These are phyloP conservation scores for Lophium mytilinum DNA, from an alignment of 495 filamentous ascomycete species.

Conservation along the genomic window DNA sequence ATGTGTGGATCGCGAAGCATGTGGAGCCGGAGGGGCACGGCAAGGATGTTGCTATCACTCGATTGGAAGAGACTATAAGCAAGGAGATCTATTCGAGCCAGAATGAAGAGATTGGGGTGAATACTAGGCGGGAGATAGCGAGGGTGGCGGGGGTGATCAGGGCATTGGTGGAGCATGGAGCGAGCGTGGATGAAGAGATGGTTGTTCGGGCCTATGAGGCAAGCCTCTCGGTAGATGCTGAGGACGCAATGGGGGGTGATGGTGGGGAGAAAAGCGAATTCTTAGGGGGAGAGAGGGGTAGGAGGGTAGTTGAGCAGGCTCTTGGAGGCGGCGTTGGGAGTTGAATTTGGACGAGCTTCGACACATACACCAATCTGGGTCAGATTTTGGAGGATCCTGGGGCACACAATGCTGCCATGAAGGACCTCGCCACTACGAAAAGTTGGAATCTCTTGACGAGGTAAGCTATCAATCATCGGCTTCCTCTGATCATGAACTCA, in stretches of 20 bases:
- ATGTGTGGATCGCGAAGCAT: conserved; percentile 86
- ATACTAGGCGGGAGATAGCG: conserved; percentile 80
- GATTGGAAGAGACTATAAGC: conserved; percentile 71
- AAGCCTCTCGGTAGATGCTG: conserved; percentile 61
- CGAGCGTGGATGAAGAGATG: conserved; percentile 87
- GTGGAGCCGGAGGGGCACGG: conserved; percentile 45
- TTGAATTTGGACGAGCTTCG: background rate
- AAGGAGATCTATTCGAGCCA: conserved; percentile 78
- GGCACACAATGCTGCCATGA: too few relatives aligned
- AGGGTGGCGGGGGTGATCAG: conserved; percentile 70
- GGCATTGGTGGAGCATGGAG: conserved; percentile 68
- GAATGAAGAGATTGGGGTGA: conserved; percentile 69
- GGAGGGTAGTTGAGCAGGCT: conserved; percentile 1
- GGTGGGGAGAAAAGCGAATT: background rate
- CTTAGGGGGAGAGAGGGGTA: background rate
- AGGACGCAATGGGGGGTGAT: conserved; percentile 27
- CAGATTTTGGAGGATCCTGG: too few relatives aligned
- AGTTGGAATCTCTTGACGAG: too few relatives aligned
- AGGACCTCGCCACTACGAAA: too few relatives aligned
- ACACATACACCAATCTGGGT: too few relatives aligned
- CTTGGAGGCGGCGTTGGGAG: background rate
- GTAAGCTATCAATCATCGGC: too few relatives aligned
- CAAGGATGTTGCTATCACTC: conserved; percentile 57
- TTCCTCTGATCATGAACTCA: too few relatives aligned
- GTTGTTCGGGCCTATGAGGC: conserved; percentile 75